Evolutionary conservation across 805 yeast genomes (phyloP), one percentile per base, ranked within the genome.

Genomic region (Kregervanrija delftensis): DNA sequence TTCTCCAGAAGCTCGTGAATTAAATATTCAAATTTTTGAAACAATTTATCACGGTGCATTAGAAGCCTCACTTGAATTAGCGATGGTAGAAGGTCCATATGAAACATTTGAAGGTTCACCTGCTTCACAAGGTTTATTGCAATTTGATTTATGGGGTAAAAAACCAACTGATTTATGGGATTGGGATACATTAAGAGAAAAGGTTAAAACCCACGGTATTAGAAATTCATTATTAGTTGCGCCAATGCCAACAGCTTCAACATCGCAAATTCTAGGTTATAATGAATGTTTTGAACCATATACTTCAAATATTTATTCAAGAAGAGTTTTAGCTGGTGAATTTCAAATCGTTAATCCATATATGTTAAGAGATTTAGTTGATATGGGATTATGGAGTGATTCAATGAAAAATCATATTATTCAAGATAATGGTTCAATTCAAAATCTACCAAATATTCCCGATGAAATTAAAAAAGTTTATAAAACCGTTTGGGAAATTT

Each of bases 171-270:
- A 72, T 50, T 65, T 76, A 58, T 77, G 69, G 68, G 78, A 76
- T 53, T 77, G 83, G 83, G 81, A 74, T 53, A 43, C 64, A n/a
- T 64, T 77, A 54, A 77, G 76, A 61, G 69, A 65, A 49, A 64
- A 68, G 46, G 63, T 77, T 55, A 68, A 69, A 42, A 65, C 67
- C 50, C 66, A 70, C 56, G 83, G 83, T 39, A 54, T 77, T 39
- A 70, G 83, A 64, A 77, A 77, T 64, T 77, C 83, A 33, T 66
- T 77, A 52, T 69, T 77, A 52, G 80, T 77, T 49, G 83, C 83
- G 1, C 81, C 81, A 49, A 77, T 77, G 83, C 83, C 83, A 37
- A 77, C 83, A 47, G 82, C 82, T n/a, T 77, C 82, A 17, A 77
- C 82, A 5, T 77, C 82, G 9, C 83, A 77, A 60, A 77, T 77